phyloP scores from a whole-genome alignment of 176 grass and related monocot species.

The Oryza rufipogon region DNA sequence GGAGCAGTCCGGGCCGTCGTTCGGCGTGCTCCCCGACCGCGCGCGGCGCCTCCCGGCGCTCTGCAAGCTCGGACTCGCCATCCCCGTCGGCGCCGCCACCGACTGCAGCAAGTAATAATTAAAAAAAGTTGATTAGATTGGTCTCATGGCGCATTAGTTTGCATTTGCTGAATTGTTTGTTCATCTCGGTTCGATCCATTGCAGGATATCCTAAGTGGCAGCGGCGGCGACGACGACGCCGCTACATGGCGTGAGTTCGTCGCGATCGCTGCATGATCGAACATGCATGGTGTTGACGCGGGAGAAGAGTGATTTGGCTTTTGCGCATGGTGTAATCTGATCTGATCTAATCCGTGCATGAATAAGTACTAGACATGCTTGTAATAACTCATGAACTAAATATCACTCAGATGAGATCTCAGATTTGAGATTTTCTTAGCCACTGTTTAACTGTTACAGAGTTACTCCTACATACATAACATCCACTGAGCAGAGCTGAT shows the following conservation, averaged over 20 bases:
- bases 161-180: not conserved
- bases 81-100: conserved; percentile 41
- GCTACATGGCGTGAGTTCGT: too few relatives aligned
- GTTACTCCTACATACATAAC: too few relatives aligned
- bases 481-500: too few relatives aligned
- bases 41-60: conserved; percentile 33
- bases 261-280: not conserved
- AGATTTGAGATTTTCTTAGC: too few relatives aligned
- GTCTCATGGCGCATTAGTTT: not conserved
- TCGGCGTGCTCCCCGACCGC: conserved; percentile 58
- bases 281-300: not conserved
- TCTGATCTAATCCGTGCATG: not conserved
- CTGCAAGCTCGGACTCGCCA: conserved; percentile 59
- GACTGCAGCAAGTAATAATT: conserved; percentile 49
- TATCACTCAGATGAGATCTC: not conserved
- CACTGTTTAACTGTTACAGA: too few relatives aligned
- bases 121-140: not conserved
- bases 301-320: not conserved
- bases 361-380: not conserved
- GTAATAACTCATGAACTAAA: not conserved
- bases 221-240: too few relatives aligned
- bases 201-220: conserved; percentile 30
- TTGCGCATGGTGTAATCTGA: not conserved
- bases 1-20: conserved; percentile 53
- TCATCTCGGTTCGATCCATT: not conserved